Conservation (phyloP, 176 grass and related monocot species). For the Bolboschoenus planiculmis region DNA sequence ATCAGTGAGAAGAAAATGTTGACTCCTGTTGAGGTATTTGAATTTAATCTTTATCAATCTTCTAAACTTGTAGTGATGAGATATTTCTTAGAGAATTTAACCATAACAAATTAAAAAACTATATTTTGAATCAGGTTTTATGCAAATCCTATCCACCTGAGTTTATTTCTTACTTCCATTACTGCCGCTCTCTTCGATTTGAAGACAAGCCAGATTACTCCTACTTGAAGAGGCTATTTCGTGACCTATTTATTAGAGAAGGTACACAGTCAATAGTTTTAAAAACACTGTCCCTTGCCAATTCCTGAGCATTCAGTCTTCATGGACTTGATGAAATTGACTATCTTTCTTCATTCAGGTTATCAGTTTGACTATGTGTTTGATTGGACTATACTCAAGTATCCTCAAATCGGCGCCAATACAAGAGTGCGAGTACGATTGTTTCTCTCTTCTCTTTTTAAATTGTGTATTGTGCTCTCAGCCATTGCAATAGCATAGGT, state of each 20-base stretch:
- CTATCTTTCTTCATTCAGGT: slow-evolving; percentile 33
- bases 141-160: slow-evolving; percentile 87
- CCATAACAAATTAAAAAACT: slow-evolving; percentile 18
- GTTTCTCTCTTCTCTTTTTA: slow-evolving; percentile 3
- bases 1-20: slow-evolving; percentile 99
- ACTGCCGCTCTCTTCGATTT: slow-evolving; percentile 76
- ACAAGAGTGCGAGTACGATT: slow-evolving; percentile 57
- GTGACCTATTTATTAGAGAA: slow-evolving; percentile 86
- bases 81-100: slow-evolving; percentile 3
- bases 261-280: slow-evolving; percentile 32
- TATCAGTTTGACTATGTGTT: slow-evolving; percentile 95
- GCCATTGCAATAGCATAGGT: not conserved
- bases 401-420: slow-evolving; percentile 53
- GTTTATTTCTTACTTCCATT: slow-evolving; percentile 84
- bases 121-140: slow-evolving; percentile 46
- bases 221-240: slow-evolving; percentile 78
- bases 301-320: not conserved
- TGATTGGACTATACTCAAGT: slow-evolving; percentile 79
- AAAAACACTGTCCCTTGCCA: not conserved
- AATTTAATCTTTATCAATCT: slow-evolving; percentile 2
- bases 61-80: not conserved
- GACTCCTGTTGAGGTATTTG: slow-evolving; percentile 80
- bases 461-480: slow-evolving; percentile 12
- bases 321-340: slow-evolving; percentile 3
- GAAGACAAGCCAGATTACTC: slow-evolving; percentile 91